phyloP scores from a whole-genome alignment of 768 basidiomycete species.

The Suillus decipiens region DNA sequence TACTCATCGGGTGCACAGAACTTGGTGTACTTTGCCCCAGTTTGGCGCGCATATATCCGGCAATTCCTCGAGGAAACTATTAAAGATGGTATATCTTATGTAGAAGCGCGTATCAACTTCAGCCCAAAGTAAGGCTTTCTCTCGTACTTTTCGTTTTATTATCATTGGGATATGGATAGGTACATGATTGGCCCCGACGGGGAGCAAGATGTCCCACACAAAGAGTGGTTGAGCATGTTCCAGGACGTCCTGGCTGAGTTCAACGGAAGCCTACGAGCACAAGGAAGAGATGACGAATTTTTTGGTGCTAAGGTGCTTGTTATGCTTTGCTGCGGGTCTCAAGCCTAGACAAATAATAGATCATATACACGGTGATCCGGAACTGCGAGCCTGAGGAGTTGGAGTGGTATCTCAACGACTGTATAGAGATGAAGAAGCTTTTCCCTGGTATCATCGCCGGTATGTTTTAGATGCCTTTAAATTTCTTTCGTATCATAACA shows the following conservation, averaged over 20 bases:
- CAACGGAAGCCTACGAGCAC: constrained; percentile 47
- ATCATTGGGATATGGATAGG: constrained; percentile 33
- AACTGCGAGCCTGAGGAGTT: constrained; percentile 56
- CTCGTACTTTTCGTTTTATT: not conserved
- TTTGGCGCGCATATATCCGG: constrained; percentile 61
- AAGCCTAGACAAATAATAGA: constrained; percentile 36
- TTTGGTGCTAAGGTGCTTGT: constrained; percentile 55
- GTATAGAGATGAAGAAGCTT: constrained; percentile 68
- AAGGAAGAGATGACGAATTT: constrained; percentile 62
- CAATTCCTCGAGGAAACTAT: constrained; percentile 63
- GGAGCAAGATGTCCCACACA: constrained; percentile 55
- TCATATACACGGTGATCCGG: constrained; percentile 71
- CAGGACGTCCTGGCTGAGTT: constrained; percentile 53
- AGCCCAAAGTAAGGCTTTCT: constrained; percentile 45
- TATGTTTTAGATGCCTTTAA: constrained; percentile 22
- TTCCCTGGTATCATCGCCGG: constrained; percentile 76
- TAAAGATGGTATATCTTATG: constrained; percentile 71
- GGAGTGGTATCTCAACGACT: constrained; percentile 71
- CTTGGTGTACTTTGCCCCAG: constrained; percentile 51
- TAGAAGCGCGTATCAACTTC: constrained; percentile 72
- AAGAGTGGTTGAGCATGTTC: constrained; percentile 58
- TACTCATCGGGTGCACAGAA: constrained; percentile 24
- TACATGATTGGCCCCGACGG: constrained; percentile 61
- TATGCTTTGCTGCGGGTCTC: not conserved
- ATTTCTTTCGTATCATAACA: constrained; percentile 5